Evolutionary conservation across 225 moss, liverwort and hornwort genomes (phyloP), one percentile per base, ranked within the genome.

Genomic region (Rhytidiadelphus loreus): DNA sequence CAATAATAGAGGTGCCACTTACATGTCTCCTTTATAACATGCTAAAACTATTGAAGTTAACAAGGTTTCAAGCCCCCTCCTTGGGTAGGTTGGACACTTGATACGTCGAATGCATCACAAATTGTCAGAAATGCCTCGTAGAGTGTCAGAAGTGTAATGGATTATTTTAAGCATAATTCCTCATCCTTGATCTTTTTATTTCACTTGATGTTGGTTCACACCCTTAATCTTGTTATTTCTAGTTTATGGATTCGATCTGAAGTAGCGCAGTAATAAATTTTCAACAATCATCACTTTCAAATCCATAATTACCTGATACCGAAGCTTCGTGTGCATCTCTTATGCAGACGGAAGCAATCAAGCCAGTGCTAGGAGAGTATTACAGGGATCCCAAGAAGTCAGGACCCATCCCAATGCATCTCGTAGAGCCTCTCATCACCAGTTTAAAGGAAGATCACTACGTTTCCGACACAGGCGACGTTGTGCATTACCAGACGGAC

Each of bases 351-450:
- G 96, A 98, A 84, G 97, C 98, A 26, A 68, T 97, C 39, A 98
- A 98, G 92, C 97, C 96, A 41, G 92, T 97, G 64, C 84, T 98
- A 12, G 98, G 98, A 30, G 81, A 95, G 39, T 98, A 98, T 63
- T 98, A 98, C 91, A 92, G 98, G 85, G 96, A 97, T 44, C 98
- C 98, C 4, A 86, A 71, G 7, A 96, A 94, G 86, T 95, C 98
- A 13, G 96, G 97, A 46, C 96, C 94, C 28, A 80, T 98, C 58
- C 98, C 98, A 1, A 56, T 91, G 4, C 98, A 98, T 50, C 89
- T 98, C n/a, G 87, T 97, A 5, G 89, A 92, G 14, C 89, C 93
- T 3, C 79, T 98, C 8, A 25, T 93, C 33, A 96, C 85, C 62
- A 97, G 97, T 80, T 94, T 98, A 4, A 56, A 81, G 69, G 91